Evolutionary conservation across 768 basidiomycete genomes (phyloP), one percentile per base, ranked within the genome.

Genomic region (Tulasnella sp.): DNA sequence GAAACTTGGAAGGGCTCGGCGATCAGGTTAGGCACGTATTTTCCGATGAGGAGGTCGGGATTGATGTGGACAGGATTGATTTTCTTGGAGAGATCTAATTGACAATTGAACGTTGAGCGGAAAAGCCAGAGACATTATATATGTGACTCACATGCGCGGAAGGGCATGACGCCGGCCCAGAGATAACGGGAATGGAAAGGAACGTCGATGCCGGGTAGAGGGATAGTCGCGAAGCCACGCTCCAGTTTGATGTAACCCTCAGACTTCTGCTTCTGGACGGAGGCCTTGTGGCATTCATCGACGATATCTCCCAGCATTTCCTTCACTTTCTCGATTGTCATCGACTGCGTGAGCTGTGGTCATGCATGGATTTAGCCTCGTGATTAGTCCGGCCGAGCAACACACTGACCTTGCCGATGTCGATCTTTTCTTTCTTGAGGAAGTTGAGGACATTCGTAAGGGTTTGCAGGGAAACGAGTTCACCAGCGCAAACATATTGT

Each of bases 151-250:
- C 94, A 98, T 79, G 95, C 94, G 82, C 96, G 92, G 94, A 98
- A 97, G 14, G 97, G 95, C 92, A 97, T 89, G 39, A 98, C 96
- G 84, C 96, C 96, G 21, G 97, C 97, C 98, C 98, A 99, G 52
- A 99, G 90, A 86, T 99, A 99, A 80, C 97, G 93, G 4, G 98
- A 99, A 85, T 99, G 98, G 94, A 99, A 99, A 5, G 98, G 98
- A 1, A 99, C 98, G 83, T 99, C 98, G 83, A 99, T 98, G 81
- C 97, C 97, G 52, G 97, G 95, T 52, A 97, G 89, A 58, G 95
- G 96, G 79, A 97, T 97, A 27, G 96, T 96, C 0, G 97, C 97
- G 82, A 96, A 98, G 10, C 98, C 98, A 83, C 98, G 94, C 83
- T 99, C 97, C 75, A 99, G 91, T 83, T 93, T 93, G 87, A 99